Conservation (phyloP, 2,329 filamentous ascomycete species). For the Penicillium corylophilum region DNA sequence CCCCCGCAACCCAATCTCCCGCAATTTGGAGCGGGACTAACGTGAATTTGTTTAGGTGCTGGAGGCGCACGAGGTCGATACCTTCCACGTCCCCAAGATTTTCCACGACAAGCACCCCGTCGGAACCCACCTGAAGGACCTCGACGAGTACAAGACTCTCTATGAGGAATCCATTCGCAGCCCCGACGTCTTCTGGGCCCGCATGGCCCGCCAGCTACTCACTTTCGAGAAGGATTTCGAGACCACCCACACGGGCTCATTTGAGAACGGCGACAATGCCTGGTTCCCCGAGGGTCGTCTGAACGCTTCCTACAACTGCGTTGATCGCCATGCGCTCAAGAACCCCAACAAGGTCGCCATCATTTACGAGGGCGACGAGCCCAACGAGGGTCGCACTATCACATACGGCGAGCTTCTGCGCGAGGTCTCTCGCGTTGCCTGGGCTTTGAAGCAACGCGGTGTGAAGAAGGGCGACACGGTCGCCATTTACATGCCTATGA, state of each 20-base stretch:
- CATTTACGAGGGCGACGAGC: slow-evolving; percentile 97
- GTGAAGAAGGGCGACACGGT: slow-evolving; percentile 97
- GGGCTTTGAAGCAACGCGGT: slow-evolving; percentile 89
- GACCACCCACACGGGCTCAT: slow-evolving; percentile 76
- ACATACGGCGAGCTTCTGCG: slow-evolving; percentile 91
- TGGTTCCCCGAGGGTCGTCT: slow-evolving; percentile 95
- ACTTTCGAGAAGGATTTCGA: slow-evolving; percentile 90
- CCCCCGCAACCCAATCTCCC: slow-evolving; percentile 1
- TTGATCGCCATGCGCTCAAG: slow-evolving; percentile 94
- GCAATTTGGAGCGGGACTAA: slow-evolving; percentile 14
- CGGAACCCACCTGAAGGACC: slow-evolving; percentile 58
- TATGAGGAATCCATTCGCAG: slow-evolving; percentile 84
- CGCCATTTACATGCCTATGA: slow-evolving; percentile 97
- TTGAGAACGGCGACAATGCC: slow-evolving; percentile 77
- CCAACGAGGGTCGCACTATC: slow-evolving; percentile 79
- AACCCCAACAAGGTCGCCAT: slow-evolving; percentile 91
- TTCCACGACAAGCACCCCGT: slow-evolving; percentile 60
- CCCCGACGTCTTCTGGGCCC: slow-evolving; percentile 87
- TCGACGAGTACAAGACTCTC: slow-evolving; percentile 63
- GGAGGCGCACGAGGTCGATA: slow-evolving; percentile 51
- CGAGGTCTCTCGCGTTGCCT: slow-evolving; percentile 83
- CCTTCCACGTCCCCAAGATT: slow-evolving; percentile 58
- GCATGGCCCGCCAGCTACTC: slow-evolving; percentile 80
- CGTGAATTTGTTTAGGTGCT: slow-evolving; percentile 32
- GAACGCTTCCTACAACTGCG: slow-evolving; percentile 96